Conservation (phyloP, 2,329 filamentous ascomycete species). For the Leptographium procerum region DNA sequence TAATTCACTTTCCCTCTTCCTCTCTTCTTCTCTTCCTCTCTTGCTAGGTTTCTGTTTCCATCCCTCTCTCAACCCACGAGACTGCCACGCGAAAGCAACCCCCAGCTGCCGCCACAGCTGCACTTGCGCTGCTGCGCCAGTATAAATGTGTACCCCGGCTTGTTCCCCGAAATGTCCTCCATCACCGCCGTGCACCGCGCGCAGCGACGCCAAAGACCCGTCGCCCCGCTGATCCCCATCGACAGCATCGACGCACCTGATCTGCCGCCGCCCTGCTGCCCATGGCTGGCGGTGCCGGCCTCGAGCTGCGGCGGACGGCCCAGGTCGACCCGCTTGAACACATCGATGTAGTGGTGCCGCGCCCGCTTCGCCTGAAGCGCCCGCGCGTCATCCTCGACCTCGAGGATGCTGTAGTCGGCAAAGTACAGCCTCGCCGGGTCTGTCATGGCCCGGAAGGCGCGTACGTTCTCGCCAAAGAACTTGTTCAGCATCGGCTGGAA, state of each 20-base stretch:
- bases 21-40: not conserved
- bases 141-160: slow-evolving; percentile 41
- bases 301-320: not conserved
- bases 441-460: slow-evolving; percentile 44
- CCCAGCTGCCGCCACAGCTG: slow-evolving; percentile 43
- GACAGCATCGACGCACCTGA: not conserved
- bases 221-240: slow-evolving; percentile 27
- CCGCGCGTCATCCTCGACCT: slow-evolving; percentile 46
- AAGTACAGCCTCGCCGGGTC: slow-evolving; percentile 62
- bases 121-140: slow-evolving; percentile 44
- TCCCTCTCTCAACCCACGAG: slow-evolving; percentile 5
- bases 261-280: not conserved
- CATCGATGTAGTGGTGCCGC: slow-evolving; percentile 33
- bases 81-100: slow-evolving; percentile 23
- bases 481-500: slow-evolving; percentile 51
- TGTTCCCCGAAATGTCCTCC: slow-evolving; percentile 41
- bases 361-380: slow-evolving; percentile 29
- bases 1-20: no score
- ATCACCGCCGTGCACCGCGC: slow-evolving; percentile 55
- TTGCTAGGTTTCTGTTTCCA: not conserved
- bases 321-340: slow-evolving; percentile 50
- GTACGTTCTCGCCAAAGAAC: slow-evolving; percentile 49
- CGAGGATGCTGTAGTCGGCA: slow-evolving; percentile 58
- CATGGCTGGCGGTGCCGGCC: not conserved
- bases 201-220: slow-evolving; percentile 33